phyloP scores from a whole-genome alignment of 371 early-diverging fungal genomes.

The Zychaea mexicana region DNA sequence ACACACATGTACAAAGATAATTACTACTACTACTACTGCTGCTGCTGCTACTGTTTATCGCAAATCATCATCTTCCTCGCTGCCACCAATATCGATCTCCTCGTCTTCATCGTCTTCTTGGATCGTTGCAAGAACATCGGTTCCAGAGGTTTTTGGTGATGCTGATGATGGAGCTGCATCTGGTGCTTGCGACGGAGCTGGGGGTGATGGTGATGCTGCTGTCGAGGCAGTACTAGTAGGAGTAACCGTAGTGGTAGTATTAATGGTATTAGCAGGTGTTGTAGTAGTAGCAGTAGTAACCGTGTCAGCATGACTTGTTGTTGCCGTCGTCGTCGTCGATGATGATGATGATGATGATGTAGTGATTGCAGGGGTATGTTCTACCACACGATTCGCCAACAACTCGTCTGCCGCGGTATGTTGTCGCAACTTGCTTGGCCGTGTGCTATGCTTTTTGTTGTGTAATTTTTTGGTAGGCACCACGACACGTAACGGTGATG shows the following conservation, averaged over 20 bases:
- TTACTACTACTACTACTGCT: background rate
- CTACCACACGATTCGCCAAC: conserved; percentile 13
- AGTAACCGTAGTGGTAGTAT: background rate
- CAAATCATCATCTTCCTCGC: conserved; percentile 63
- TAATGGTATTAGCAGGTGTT: background rate
- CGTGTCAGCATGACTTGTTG: conserved; percentile 2
- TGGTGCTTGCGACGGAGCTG: background rate
- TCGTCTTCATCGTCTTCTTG: conserved; percentile 62
- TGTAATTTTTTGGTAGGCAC: conserved; percentile 15
- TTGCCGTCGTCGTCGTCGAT: background rate
- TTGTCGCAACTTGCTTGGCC: conserved; percentile 5
- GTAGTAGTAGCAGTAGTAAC: background rate
- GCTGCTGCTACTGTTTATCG: conserved; percentile 19
- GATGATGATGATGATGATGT: conserved; percentile 3
- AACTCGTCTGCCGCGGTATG: conserved; percentile 7
- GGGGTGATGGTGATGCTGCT: background rate
- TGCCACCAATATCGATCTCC: conserved; percentile 69
- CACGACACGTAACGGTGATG: conserved; percentile 16
- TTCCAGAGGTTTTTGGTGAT: background rate
- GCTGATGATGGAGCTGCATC: background rate
- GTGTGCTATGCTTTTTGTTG: conserved; percentile 8
- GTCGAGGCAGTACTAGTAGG: background rate
- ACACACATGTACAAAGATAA: background rate
- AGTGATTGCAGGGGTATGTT: conserved; percentile 15
- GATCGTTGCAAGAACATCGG: conserved; percentile 17